A percentile compares a stretch with the other conserved stretches of the same genome.
Evolutionary conservation across 1,139 yeast species (phyloP).

Genomic region (Candida sp.): DNA sequence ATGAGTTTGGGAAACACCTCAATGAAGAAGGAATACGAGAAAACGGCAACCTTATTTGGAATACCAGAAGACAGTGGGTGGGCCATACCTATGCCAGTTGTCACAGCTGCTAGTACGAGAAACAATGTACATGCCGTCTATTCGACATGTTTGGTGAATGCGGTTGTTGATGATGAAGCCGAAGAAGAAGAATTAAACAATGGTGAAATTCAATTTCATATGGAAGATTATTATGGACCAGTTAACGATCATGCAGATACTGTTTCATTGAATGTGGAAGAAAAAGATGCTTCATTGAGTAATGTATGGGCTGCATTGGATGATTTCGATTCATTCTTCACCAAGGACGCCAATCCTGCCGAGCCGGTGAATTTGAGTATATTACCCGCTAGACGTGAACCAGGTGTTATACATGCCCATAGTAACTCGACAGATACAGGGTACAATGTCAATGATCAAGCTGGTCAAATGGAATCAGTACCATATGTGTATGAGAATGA

Average conservation of each 20-base stretch:
- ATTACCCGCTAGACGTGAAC: conserved; percentile 3
- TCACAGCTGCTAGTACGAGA: conserved; percentile 82
- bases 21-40: conserved; percentile 76
- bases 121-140: conserved; percentile 96
- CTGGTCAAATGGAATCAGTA: conserved; percentile 61
- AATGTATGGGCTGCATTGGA: conserved; percentile 98
- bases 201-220: conserved; percentile 56
- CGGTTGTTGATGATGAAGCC: conserved; percentile 24
- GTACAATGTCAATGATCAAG: conserved; percentile 31
- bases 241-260: conserved; percentile 30
- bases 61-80: conserved; percentile 98
- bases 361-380: conserved; percentile 5
- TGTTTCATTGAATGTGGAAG: conserved; percentile 45
- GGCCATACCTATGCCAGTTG: conserved; percentile 95
- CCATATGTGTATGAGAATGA: conserved; percentile 80
- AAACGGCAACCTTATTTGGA: conserved; percentile 88
- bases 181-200: conserved; percentile 18
- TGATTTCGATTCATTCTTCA: conserved; percentile 88
- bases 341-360: conserved; percentile 51
- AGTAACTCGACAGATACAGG: conserved; percentile 51
- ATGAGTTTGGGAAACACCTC: conserved; percentile 87
- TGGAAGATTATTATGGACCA: conserved; percentile 60
- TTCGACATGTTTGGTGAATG: conserved; percentile 62
- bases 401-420: conserved; percentile 32
- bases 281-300: conserved; percentile 75